Evolutionary conservation across 2,329 filamentous ascomycete species (phyloP).

Genomic region (Helotiales sp.): DNA sequence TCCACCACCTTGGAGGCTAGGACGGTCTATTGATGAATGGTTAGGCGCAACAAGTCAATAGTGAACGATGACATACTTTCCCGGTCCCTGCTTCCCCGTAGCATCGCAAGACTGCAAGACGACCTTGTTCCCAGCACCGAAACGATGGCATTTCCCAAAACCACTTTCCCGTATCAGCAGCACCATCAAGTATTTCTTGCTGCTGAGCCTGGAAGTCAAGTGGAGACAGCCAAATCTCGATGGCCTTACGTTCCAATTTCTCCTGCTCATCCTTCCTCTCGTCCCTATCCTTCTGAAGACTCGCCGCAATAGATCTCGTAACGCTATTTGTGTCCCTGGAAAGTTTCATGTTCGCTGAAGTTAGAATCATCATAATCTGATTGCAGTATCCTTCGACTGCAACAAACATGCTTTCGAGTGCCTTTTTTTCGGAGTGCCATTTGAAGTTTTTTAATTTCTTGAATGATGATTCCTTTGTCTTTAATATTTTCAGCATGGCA

Average conservation of each 20-base stretch:
- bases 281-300: conserved; percentile 3
- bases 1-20: conserved; percentile 16
- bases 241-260: conserved; percentile 11
- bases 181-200: conserved; percentile 7
- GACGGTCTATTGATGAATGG: conserved; percentile 10
- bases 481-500: conserved; percentile 5
- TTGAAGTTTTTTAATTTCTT: conserved; percentile 13
- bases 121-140: conserved; percentile 17
- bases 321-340: conserved; percentile 2
- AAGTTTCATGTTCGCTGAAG: not conserved
- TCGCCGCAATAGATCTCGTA: conserved; percentile 3
- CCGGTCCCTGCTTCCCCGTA: conserved; percentile 19
- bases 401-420: conserved; percentile 9
- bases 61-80: conserved; percentile 10
- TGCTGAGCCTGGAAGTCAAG: conserved; percentile 17
- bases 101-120: conserved; percentile 13
- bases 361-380: conserved; percentile 3
- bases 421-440: conserved; percentile 21
- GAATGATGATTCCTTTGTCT: not conserved
- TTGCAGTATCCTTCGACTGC: conserved; percentile 11
- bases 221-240: conserved; percentile 22
- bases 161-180: conserved; percentile 7
- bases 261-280: not conserved
- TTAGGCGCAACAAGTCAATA: not conserved
- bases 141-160: conserved; percentile 15